phyloP scores from a whole-genome alignment of 257 asterid species.

The Vinca minor region DNA sequence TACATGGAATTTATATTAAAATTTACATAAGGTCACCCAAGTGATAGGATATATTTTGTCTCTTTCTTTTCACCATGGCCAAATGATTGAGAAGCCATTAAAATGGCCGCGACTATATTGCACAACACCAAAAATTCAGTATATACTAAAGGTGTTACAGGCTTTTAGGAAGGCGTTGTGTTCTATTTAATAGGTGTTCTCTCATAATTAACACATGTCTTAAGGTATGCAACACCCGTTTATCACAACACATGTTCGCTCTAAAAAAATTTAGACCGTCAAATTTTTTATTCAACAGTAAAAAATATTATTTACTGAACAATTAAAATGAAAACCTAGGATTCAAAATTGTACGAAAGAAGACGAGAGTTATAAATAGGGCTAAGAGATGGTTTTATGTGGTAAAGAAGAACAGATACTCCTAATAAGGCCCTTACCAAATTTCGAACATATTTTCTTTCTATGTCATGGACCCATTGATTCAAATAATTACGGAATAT shows the following conservation, averaged over 20 bases:
- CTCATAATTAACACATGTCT: too few species aligned
- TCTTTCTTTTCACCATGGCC: constrained; percentile 3
- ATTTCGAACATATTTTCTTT: neutral
- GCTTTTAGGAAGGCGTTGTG: too few species aligned
- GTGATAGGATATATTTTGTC: neutral
- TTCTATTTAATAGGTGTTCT: too few species aligned
- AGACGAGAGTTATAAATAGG: neutral
- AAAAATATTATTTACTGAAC: too few species aligned
- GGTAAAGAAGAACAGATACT: constrained; percentile 9
- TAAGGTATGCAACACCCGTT: too few species aligned
- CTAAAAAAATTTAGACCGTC: too few species aligned
- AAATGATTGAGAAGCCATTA: constrained; percentile 13
- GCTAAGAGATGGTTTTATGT: neutral
- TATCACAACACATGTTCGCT: too few species aligned
- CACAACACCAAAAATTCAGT: too few species aligned
- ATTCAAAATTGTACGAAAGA: neutral
- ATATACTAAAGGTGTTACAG: too few species aligned
- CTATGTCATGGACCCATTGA: neutral
- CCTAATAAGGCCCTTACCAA: too few species aligned
- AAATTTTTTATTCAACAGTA: too few species aligned
- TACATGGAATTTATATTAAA: neutral
- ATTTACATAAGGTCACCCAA: constrained; percentile 1
- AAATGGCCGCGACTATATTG: too few species aligned
- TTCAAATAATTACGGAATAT: neutral
- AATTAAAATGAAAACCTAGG: neutral